A percentile compares a stretch with the other conserved stretches of the same genome.
Conservation (phyloP, 2,329 filamentous ascomycete genomes). For the Paracorniculantispora psalliotae region DNA sequence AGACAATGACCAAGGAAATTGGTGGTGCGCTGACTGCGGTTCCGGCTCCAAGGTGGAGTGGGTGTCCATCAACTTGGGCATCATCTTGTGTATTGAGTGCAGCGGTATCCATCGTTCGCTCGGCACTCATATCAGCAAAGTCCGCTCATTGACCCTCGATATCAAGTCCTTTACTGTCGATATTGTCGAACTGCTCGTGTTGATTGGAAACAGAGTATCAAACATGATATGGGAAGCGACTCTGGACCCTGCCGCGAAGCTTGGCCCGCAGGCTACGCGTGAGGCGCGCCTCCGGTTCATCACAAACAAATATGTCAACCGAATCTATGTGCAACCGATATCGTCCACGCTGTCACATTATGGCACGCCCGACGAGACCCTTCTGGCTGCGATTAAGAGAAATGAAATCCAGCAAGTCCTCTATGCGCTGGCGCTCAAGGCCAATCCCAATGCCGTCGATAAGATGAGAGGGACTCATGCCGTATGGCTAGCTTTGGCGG, state of each 20-base stretch:
- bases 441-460: conserved; percentile 82
- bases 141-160: conserved; percentile 90
- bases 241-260: conserved; percentile 70
- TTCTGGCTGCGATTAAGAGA: conserved; percentile 89
- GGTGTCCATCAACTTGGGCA: conserved; percentile 97
- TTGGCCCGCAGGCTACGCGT: conserved; percentile 69
- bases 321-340: conserved; percentile 73
- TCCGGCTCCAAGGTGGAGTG: conserved; percentile 92
- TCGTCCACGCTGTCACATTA: conserved; percentile 72
- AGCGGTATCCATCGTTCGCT: conserved; percentile 95
- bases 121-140: conserved; percentile 95
- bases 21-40: conserved; percentile 89
- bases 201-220: conserved; percentile 88
- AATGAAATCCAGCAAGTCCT: conserved; percentile 93
- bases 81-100: conserved; percentile 95
- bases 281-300: conserved; percentile 95
- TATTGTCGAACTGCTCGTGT: conserved; percentile 87
- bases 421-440: conserved; percentile 79
- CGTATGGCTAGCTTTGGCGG: conserved; percentile 85
- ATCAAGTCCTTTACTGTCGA: conserved; percentile 95
- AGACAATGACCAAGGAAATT: conserved; percentile 87
- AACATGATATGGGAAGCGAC: conserved; percentile 96
- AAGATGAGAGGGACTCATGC: conserved; percentile 83
- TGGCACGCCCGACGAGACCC: conserved; percentile 74
- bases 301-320: conserved; percentile 87